Base-by-base conservation (phyloP, 129 eudicot species). In the Arctium minus region DNA sequence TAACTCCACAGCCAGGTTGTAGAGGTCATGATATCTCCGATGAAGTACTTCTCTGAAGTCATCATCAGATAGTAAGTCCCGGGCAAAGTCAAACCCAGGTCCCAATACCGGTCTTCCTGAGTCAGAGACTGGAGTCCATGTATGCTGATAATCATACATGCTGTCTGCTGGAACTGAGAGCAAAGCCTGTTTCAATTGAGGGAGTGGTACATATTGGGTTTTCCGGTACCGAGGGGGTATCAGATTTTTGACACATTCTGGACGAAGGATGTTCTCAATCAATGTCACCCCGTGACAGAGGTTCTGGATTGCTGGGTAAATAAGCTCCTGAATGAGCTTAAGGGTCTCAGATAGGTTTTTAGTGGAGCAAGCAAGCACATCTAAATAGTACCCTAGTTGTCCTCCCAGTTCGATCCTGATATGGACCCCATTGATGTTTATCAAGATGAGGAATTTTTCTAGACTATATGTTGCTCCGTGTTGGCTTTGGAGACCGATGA, bases 141-240 rank as follows among this genome's bases (percentile, higher is more conserved):
- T 93, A 86, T 95, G 99, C 89, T 93, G 97, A 85, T 95, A 95
- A 71, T 95, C 97, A 76, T 95, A 93, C 84, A 95, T 95, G 76
- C 88, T 44, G 80, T 95, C 99, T 36, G 99, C 99, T 4, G 97
- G 97, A 44, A 95, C 93, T 3, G 99, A 92, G 81, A 93, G 97
- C 69, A 95, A 82, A 81, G 97, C 99, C 31, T 91, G 89, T 83
- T 95, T 95, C 42, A 95, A 77, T 40, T 79, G 85, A 73, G 87
- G 91, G 37, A 91, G 85, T 72, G 82, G 89, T 13, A 90, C 84
- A 18, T n/a, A 73, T 80, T 95, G 99, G 79, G 90, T 87, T 85
- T 85, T 93, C 62, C 99, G 89, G 92, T 85, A 80, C 78, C 99
- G 89, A 12, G 99, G 98, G 72, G 97, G 91, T 32, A 81, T 87